phyloP scores from a whole-genome alignment of 129 eudicot genomes.

The Rutidosis leptorrhynchoides region DNA sequence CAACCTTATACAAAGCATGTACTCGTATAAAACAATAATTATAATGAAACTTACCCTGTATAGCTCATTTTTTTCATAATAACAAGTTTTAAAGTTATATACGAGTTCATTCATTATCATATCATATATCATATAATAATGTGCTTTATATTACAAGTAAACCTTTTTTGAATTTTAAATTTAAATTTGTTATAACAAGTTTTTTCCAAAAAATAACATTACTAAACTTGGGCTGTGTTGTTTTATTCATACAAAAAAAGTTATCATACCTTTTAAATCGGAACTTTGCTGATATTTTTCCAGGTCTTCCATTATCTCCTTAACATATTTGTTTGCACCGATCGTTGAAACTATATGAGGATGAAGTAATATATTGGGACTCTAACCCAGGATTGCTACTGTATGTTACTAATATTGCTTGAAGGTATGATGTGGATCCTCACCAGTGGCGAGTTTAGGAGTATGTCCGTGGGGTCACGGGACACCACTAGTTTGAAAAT shows the following conservation, averaged over 20 bases:
- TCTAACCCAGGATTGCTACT: slow-evolving; percentile 68
- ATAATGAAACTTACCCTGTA: slow-evolving; percentile 47
- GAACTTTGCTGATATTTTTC: slow-evolving; percentile 60
- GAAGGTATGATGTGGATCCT: slow-evolving; percentile 69
- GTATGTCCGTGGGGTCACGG: too few relatives aligned
- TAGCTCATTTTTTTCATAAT: slow-evolving; percentile 52
- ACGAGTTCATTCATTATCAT: too few relatives aligned
- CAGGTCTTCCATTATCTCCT: slow-evolving; percentile 59
- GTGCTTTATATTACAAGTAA: not conserved
- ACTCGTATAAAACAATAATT: not conserved
- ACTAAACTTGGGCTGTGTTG: not conserved
- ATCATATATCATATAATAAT: too few relatives aligned
- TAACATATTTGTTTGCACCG: slow-evolving; percentile 60
- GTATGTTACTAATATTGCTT: slow-evolving; percentile 48
- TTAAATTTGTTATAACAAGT: too few relatives aligned
- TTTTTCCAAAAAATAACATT: too few relatives aligned
- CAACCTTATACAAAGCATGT: not conserved
- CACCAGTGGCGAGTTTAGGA: too few relatives aligned
- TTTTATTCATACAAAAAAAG: not conserved
- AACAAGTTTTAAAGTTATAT: too few relatives aligned
- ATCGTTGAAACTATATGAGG: slow-evolving; percentile 76
- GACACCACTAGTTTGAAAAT: too few relatives aligned
- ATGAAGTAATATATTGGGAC: slow-evolving; percentile 61
- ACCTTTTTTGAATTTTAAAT: not conserved
- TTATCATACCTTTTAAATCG: slow-evolving; percentile 75